A percentile compares a stretch with the other conserved stretches of the same genome.
Conservation (phyloP, 768 basidiomycete genomes). For the Lanmaoa pseudosensibilis region DNA sequence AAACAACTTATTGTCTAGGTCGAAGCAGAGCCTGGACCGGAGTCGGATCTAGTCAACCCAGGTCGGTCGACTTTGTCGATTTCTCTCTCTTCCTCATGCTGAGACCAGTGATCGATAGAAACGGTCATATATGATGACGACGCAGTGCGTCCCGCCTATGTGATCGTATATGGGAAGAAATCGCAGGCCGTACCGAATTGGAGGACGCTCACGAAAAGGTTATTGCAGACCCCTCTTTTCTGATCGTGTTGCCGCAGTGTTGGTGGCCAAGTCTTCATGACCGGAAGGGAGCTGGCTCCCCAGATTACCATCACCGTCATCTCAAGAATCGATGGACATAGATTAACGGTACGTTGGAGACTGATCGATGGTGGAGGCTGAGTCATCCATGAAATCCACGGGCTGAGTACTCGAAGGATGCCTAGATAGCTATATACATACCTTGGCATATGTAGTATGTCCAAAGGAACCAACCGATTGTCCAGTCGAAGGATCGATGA, state of each 20-base stretch:
- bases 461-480: too few relatives aligned
- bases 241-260: neutral
- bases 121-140: slow-evolving; percentile 17
- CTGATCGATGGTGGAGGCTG: neutral
- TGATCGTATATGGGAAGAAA: slow-evolving; percentile 14
- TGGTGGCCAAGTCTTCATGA: neutral
- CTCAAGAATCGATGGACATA: neutral
- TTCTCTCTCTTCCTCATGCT: neutral
- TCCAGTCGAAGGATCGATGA: too few relatives aligned
- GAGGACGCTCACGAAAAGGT: neutral
- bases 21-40: slow-evolving; percentile 13
- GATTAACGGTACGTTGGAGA: neutral
- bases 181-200: neutral
- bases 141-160: slow-evolving; percentile 13
- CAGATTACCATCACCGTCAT: neutral
- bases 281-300: neutral
- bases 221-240: slow-evolving; percentile 3
- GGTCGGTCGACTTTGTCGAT: neutral
- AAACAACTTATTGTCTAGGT: neutral
- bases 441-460: too few relatives aligned
- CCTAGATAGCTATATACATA: too few relatives aligned
- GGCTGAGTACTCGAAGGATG: too few relatives aligned
- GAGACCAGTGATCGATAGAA: neutral
- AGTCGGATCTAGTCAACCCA: slow-evolving; percentile 18
- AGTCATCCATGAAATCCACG: neutral